These are phyloP conservation scores for Alternaria postmessia DNA, from an alignment of 2,329 filamentous ascomycete genomes.

Conservation along the genomic window DNA sequence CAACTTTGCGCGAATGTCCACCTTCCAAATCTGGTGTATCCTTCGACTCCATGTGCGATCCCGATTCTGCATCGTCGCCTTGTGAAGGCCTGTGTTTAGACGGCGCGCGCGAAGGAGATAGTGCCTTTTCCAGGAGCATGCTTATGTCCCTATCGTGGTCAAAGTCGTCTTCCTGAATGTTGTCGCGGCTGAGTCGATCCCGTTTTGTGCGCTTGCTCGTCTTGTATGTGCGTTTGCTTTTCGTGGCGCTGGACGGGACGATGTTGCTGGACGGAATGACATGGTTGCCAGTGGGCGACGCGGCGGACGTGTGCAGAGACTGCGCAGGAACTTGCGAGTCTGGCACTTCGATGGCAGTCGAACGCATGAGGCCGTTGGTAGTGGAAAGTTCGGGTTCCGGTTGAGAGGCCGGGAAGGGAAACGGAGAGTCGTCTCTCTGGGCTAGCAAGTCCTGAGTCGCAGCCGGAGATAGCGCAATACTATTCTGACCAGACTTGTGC, in stretches of 20 bases:
- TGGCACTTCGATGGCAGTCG: conserved; percentile 20
- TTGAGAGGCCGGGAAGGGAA: conserved; percentile 14
- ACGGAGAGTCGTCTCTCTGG: conserved; percentile 2
- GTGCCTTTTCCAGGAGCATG: not conserved
- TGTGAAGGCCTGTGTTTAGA: not conserved
- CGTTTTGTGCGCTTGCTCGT: conserved; percentile 6
- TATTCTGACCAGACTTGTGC: not conserved
- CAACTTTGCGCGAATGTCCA: not conserved
- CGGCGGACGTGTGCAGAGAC: not conserved
- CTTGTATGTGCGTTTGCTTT: conserved; percentile 15
- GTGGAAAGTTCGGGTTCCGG: not conserved
- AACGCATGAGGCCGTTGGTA: not conserved
- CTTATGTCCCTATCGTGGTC: conserved; percentile 1
- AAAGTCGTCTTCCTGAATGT: not conserved
- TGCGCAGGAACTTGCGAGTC: conserved; percentile 17
- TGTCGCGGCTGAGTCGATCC: not conserved
- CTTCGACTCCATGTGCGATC: not conserved
- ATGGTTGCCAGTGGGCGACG: conserved; percentile 3
- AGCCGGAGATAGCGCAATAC: not conserved
- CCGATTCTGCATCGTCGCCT: not conserved
- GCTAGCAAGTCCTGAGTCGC: not conserved
- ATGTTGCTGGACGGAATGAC: conserved; percentile 4
- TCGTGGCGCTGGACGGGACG: conserved; percentile 15
- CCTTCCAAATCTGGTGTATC: not conserved
- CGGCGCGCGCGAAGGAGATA: not conserved